Evolutionary conservation across 2,329 filamentous ascomycete genomes (phyloP), one percentile per base, ranked within the genome.

Genomic region (Cladosporium sp.): DNA sequence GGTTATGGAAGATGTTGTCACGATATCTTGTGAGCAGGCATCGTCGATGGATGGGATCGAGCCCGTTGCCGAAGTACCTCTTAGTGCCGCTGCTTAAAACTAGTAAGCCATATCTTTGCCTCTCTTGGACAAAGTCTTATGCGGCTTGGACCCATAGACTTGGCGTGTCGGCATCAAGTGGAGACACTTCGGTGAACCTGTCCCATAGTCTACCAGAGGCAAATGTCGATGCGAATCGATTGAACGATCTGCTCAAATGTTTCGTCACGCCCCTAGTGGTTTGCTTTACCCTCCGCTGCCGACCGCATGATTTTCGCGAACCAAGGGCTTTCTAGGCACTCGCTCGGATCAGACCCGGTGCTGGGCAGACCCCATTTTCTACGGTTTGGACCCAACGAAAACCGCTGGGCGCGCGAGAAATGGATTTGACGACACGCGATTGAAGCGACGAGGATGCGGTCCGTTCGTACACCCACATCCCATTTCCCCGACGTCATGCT

Each of bases 71-170:
- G 45, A 48, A 5, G 36, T 40, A 22, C 6, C 36, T 33, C 36
- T 27, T 48, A 48, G 45, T 25, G 45, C 27, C 16, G 30, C 45
- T 48, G 45, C 45, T 48, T 48, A 48, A 48, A 30, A 18, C 38
- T 39, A 48, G 45, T 27, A 48, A 48, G 45, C 45, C 36, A 48
- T 40, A 20, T 48, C 45, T 48, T 48, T 48, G 45, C 35, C 36
- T 38, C 45, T 48, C 45, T 48, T 48, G 36, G 27, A 19, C 36
- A 25, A 35, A 48, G 45, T 22, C 45, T 40, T 40, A 35, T 40
- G 36, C 45, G 19, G 13, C 11, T 20, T 16, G 18, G 18, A 12
- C 36, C 36, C 38, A 35, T 25, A 20, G 16, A 35, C 45, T 48
- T 48, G 45, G 45, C 45, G 29, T 22, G 40, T 40, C 45, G 45